phyloP scores from a whole-genome alignment of 2,329 filamentous ascomycete genomes.

The Thermomyces lanuginosus region DNA sequence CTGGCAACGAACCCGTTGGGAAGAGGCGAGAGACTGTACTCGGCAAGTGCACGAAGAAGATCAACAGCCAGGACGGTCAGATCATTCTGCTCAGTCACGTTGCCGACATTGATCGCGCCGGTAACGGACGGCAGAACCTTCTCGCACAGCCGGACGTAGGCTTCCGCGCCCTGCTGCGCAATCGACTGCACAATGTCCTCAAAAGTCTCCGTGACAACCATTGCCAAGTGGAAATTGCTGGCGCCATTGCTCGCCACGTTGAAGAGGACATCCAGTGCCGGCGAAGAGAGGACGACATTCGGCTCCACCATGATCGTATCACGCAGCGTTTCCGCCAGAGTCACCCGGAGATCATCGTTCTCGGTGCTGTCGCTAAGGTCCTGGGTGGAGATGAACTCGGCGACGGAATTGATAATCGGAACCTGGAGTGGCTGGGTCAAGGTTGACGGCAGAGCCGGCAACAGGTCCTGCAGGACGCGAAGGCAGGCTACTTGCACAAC shows the following conservation, averaged over 20 bases:
- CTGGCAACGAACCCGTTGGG: conserved; percentile 73
- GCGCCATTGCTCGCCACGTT: conserved; percentile 76
- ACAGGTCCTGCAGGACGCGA: conserved; percentile 59
- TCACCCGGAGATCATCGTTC: conserved; percentile 80
- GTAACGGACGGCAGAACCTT: conserved; percentile 79
- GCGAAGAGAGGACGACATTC: conserved; percentile 52
- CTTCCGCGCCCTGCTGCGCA: conserved; percentile 45
- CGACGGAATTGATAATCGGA: conserved; percentile 43
- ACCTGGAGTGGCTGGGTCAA: conserved; percentile 43
- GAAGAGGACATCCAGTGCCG: conserved; percentile 67
- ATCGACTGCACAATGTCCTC: conserved; percentile 66
- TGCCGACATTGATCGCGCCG: conserved; percentile 75
- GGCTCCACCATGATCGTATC: conserved; percentile 69
- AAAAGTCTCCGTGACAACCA: conserved; percentile 77
- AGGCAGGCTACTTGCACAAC: conserved; percentile 86
- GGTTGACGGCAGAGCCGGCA: conserved; percentile 36
- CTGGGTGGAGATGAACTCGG: conserved; percentile 59
- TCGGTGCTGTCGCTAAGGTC: conserved; percentile 73
- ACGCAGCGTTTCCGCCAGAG: conserved; percentile 70
- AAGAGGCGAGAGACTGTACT: conserved; percentile 70
- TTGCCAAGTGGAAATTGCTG: conserved; percentile 76
- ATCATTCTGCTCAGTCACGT: conserved; percentile 61
- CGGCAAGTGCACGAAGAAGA: conserved; percentile 61
- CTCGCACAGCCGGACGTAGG: conserved; percentile 62
- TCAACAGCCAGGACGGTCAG: conserved; percentile 78